Percentiles rank a stretch among this genome's conserved stretches.
These are phyloP conservation scores for Emiliania huxleyi DNA, from an alignment of 78 protist genomes.

Conservation along the genomic window DNA sequence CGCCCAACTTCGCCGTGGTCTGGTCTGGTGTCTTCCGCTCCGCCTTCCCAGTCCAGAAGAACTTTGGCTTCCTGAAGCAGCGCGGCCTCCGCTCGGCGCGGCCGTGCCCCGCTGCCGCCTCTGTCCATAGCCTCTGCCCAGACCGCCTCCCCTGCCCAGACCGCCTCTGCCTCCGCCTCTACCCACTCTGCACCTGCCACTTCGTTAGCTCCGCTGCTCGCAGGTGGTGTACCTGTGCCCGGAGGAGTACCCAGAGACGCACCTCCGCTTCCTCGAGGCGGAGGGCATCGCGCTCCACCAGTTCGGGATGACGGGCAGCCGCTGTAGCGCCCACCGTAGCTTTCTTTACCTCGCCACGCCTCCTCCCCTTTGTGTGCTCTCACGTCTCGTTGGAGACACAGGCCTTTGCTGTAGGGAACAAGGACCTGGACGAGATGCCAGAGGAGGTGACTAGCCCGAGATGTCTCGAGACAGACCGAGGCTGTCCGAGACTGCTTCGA, in stretches of 20 bases:
- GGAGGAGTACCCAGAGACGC: constrained; percentile 34
- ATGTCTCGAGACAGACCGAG: no score
- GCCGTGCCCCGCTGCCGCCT: no score
- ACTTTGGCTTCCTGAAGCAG: constrained; percentile 9
- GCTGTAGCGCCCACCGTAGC: no score
- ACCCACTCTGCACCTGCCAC: background rate
- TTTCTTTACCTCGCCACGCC: no score
- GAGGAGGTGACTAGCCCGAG: no score
- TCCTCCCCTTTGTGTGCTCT: no score
- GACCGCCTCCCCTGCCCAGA: no score
- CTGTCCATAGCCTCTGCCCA: no score
- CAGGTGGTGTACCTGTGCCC: constrained; percentile 38
- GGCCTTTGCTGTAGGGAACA: constrained; percentile 45
- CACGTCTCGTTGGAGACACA: no score
- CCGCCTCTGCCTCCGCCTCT: no score
- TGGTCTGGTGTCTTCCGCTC: constrained; percentile 28
- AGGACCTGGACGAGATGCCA: constrained; percentile 27
- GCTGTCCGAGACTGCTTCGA: no score
- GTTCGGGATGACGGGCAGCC: constrained; percentile 1
- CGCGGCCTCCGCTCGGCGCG: background rate
- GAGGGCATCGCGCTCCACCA: background rate
- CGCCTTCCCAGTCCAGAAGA: constrained; percentile 21
- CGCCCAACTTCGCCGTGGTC: constrained; percentile 51
- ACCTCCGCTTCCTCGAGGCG: background rate
- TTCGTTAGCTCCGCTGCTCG: background rate